Conservation (phyloP, 2,329 filamentous ascomycete species). For the Epichloe coenophiala region DNA sequence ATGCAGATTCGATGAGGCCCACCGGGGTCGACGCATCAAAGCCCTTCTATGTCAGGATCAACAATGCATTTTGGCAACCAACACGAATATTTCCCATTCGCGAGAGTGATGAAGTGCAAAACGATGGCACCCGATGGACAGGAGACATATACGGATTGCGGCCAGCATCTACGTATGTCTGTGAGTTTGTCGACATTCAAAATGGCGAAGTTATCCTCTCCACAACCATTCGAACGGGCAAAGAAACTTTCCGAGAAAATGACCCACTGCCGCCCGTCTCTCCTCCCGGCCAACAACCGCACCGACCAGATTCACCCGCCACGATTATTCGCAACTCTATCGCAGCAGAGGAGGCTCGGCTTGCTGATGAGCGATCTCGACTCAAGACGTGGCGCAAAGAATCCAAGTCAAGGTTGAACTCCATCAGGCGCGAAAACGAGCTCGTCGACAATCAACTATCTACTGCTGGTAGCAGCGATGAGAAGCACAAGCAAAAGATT, state of each 20-base stretch:
- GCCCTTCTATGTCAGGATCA: conserved; percentile 67
- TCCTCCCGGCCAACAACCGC: conserved; percentile 40
- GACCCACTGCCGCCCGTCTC: conserved; percentile 17
- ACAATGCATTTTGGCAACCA: conserved; percentile 68
- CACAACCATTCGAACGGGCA: conserved; percentile 54
- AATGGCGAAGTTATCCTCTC: conserved; percentile 56
- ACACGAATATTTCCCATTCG: conserved; percentile 49
- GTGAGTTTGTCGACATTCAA: conserved; percentile 59
- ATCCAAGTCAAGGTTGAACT: conserved; percentile 54
- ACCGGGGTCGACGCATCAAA: conserved; percentile 53
- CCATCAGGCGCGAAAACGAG: conserved; percentile 61
- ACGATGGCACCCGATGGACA: conserved; percentile 42
- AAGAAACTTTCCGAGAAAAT: conserved; percentile 26
- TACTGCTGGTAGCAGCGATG: conserved; percentile 59
- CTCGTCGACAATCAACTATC: conserved; percentile 51
- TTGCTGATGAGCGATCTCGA: conserved; percentile 54
- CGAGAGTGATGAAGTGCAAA: conserved; percentile 14
- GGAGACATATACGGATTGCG: conserved; percentile 58
- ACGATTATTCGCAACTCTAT: conserved; percentile 69
- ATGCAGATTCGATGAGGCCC: conserved; percentile 17
- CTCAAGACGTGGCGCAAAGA: conserved; percentile 63
- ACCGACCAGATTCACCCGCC: conserved; percentile 62
- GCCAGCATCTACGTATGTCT: conserved; percentile 63
- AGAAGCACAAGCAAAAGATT: conserved; percentile 61
- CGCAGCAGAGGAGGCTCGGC: conserved; percentile 54